A percentile compares a stretch with the other conserved stretches of the same genome.
Evolutionary conservation across 208 protist species (phyloP).

Genomic region (Paratrypanosoma confusum): DNA sequence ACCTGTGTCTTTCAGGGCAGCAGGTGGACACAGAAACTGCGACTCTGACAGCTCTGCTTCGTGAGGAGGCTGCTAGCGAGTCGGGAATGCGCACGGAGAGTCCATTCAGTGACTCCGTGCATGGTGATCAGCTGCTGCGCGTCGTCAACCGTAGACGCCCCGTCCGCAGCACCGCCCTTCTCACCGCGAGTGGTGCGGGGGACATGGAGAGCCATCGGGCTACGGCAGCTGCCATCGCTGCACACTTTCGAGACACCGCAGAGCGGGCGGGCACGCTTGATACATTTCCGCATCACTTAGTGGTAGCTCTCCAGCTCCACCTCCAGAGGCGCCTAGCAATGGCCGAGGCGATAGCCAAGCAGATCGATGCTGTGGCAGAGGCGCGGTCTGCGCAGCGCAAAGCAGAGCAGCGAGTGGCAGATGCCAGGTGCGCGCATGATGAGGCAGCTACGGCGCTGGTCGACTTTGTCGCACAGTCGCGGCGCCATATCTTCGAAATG

Average conservation of each 20-base stretch:
- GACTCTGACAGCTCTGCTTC: slow-evolving; percentile 18
- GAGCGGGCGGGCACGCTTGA: too few relatives aligned
- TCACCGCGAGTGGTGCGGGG: too few relatives aligned
- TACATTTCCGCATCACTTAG: slow-evolving; percentile 17
- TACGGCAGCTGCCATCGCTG: too few relatives aligned
- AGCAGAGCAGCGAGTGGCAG: slow-evolving; percentile 13
- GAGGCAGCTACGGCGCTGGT: slow-evolving; percentile 15
- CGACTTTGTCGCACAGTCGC: too few relatives aligned
- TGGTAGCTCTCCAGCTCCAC: slow-evolving; percentile 48
- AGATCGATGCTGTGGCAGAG: slow-evolving; percentile 16
- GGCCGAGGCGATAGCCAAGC: slow-evolving; percentile 16
- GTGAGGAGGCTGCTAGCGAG: slow-evolving; percentile 24
- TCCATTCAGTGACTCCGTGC: slow-evolving; percentile 51
- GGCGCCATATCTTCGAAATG: slow-evolving; percentile 41
- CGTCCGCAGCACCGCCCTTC: too few relatives aligned
- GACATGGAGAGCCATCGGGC: too few relatives aligned
- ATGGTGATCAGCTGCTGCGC: slow-evolving; percentile 57
- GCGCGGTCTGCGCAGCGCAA: slow-evolving; percentile 11
- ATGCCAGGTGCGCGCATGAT: slow-evolving; percentile 10
- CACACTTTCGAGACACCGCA: too few relatives aligned
- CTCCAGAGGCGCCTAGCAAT: slow-evolving; percentile 24
- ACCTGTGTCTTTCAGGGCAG: too few relatives aligned
- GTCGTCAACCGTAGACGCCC: too few relatives aligned
- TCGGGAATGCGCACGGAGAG: slow-evolving; percentile 10
- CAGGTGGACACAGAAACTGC: too few relatives aligned